Percentiles rank a stretch among this genome's conserved stretches.
Evolutionary conservation across 441 rosid species (phyloP).

Genomic region (Populus hybrid): DNA sequence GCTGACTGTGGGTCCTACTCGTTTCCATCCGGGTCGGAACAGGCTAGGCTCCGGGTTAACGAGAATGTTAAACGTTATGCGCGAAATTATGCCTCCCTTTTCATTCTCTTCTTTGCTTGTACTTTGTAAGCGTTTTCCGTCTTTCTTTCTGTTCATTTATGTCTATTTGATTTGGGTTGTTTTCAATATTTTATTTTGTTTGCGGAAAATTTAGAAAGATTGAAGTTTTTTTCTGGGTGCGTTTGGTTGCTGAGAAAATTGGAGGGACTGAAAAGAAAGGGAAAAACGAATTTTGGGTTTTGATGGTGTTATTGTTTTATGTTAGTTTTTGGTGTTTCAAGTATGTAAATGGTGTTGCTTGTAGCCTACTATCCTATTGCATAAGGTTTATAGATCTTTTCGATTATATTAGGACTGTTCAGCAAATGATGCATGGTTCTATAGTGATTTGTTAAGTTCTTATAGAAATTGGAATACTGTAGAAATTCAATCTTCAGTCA

Average conservation of each 20-base stretch:
- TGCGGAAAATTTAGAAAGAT: too few species aligned
- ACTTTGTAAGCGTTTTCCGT: constrained; percentile 47
- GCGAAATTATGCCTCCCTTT: constrained; percentile 54
- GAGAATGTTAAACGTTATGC: constrained; percentile 83
- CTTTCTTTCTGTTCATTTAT: not conserved
- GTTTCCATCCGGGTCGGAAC: constrained; percentile 57
- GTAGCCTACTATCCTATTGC: not conserved
- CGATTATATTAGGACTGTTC: not conserved
- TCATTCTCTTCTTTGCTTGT: constrained; percentile 80
- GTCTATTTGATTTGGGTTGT: not conserved
- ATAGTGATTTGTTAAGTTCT: not conserved
- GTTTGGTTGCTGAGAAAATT: constrained; percentile 4
- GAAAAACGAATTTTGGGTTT: not conserved
- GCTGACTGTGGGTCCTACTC: constrained; percentile 67
- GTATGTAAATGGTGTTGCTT: not conserved
- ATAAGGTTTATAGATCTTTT: not conserved
- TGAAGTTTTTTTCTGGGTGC: too few species aligned
- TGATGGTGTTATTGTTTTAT: not conserved
- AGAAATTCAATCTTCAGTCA: not conserved
- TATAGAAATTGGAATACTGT: not conserved
- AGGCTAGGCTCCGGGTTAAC: constrained; percentile 68
- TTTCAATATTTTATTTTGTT: not conserved
- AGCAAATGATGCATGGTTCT: not conserved
- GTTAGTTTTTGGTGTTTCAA: not conserved
- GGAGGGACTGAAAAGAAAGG: not conserved